Evolutionary conservation across 2,329 filamentous ascomycete species (phyloP), one percentile per base, ranked within the genome.

Genomic region (Sclerotinia subarctica): DNA sequence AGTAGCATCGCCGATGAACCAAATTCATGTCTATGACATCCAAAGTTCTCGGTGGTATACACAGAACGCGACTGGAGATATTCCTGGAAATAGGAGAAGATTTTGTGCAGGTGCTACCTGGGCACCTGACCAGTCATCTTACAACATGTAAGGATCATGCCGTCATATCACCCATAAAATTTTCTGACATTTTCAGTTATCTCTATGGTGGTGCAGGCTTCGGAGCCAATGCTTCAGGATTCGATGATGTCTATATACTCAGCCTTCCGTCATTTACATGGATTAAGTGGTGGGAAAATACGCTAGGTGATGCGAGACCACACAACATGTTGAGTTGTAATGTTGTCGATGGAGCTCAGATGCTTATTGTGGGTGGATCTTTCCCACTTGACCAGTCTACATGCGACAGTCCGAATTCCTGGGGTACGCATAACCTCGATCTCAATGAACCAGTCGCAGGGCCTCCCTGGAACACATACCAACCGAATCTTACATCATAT

Each of bases 91-190:
- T 69, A 80, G 87, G 15, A 80, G 86, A 35, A 82, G 84, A 38
- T 89, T 89, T 70, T 90, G 87, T 74, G 85, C 85, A 3, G 87
- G 86, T 60, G 84, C 82, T 19, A 84, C 84, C 1, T 88, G 86
- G 82, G 82, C 86, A 0, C 73, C 81, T 11, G 87, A 89, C 72
- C 79, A 82, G 66, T 87, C 86, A 19, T 88, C 85, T 10, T 89
- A 88, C 73, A 89, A 90, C 71, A 86, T 90, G 84, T 88, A 73
- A 76, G 84, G 77, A 26, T 54, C 49, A 29, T 54, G 17, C 10
- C 29, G 29, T 44, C 32, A 32, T 26, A 49, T 15, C 64, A 38
- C 3, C 26, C n/a, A 52, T 47, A 58, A 35, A 15, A 49, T 29
- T 60, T 29, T 59, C 70, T 72, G 47, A 76, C 47, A 24, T 17